Base-by-base conservation (phyloP, 2,329 filamentous ascomycete genomes). In the Rugonectria rugulosa region DNA sequence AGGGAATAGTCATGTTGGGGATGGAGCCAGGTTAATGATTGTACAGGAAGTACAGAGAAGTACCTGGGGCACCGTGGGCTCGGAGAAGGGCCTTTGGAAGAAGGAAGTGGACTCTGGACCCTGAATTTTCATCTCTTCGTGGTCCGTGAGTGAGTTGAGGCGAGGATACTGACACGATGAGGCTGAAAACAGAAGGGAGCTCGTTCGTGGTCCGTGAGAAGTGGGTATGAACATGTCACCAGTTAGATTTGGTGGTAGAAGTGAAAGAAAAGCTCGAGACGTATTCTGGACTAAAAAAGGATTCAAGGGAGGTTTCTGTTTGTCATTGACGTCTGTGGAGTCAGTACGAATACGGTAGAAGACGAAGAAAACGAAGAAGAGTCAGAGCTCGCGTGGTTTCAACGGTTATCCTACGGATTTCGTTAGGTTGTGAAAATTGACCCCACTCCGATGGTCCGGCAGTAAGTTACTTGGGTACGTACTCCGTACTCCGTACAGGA, bases 391-490 rank as follows among this genome's bases (percentile, higher is more conserved):
- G 29, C 29, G 29, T 32, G 29, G 7, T 8, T 32, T 32, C 12
- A 9, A 32, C 6, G 11, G 34, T 10, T 14, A 27, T 24, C 45
- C n/a, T n/a, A n/a, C n/a, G n/a, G n/a, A n/a, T n/a, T n/a, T n/a
- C n/a, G n/a, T n/a, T n/a, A n/a, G n/a, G n/a, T n/a, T n/a, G 36
- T 40, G 45, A 48, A 32, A 45, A n/a, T n/a, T n/a, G 37, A 43
- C 43, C 37, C 51, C 51, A 54, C 51, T 47, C 20, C 19, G 23
- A 36, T n/a, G n/a, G n/a, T n/a, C n/a, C n/a, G n/a, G n/a, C n/a
- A n/a, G n/a, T n/a, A n/a, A n/a, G n/a, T n/a, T n/a, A n/a, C n/a
- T n/a, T n/a, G n/a, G n/a, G n/a, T n/a, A n/a, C n/a, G n/a, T n/a
- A n/a, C n/a, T n/a, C n/a, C n/a, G n/a, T n/a, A 34, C 46, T n/a